Evolutionary conservation across 805 yeast genomes (phyloP).

Genomic region (Myxozyma neotropica): DNA sequence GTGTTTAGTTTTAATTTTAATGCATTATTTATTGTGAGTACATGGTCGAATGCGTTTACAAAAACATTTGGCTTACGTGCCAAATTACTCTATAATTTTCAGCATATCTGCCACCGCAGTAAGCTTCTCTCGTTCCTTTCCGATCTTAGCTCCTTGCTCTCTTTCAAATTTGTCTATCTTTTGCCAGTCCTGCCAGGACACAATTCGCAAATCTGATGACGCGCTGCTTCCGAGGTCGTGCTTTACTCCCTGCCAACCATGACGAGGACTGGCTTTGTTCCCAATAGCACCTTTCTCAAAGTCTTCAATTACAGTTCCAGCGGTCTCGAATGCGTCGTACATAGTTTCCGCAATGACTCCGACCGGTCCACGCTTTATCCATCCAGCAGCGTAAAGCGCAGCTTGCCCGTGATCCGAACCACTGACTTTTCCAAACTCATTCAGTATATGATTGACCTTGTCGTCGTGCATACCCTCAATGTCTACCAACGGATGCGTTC

Average conservation of each 20-base stretch:
- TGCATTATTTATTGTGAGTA: too few species aligned
- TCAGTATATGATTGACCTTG: constrained; percentile 43
- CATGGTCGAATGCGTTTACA: too few species aligned
- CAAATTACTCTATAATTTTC: constrained; percentile 8
- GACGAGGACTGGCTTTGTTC: not conserved
- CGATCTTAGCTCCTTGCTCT: constrained; percentile 50
- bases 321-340: constrained; percentile 78
- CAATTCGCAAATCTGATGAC: constrained; percentile 39
- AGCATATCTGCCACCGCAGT: constrained; percentile 55
- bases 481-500: constrained; percentile 65
- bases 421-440: constrained; percentile 20
- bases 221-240: constrained; percentile 10
- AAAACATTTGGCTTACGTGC: too few species aligned
- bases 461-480: constrained; percentile 53
- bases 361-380: constrained; percentile 83
- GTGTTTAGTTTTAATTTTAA: too few species aligned
- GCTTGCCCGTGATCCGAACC: not conserved
- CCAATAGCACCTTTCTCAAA: constrained; percentile 22
- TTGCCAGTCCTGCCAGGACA: constrained; percentile 71
- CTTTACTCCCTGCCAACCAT: constrained; percentile 43
- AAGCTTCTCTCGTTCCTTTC: constrained; percentile 64
- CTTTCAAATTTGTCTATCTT: constrained; percentile 58
- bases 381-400: constrained; percentile 74
- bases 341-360: constrained; percentile 93
- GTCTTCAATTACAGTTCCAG: constrained; percentile 65